These are phyloP conservation scores for Amyloporia xantha DNA, from an alignment of 768 basidiomycete genomes.

Conservation along the genomic window DNA sequence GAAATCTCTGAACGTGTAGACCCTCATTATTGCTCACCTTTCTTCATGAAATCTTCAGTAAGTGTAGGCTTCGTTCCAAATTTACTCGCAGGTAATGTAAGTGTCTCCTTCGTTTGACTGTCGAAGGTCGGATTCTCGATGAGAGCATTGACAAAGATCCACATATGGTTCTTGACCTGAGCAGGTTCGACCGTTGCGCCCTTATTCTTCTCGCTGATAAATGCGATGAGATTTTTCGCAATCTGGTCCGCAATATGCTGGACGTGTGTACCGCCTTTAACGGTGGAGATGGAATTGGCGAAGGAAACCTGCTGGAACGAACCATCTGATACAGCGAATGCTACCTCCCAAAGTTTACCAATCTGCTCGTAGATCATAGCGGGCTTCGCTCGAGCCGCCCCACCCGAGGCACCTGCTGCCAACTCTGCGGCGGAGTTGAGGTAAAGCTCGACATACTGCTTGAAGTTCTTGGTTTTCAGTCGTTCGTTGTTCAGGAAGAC, in stretches of 20 bases:
- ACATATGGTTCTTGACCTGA: constrained; percentile 97
- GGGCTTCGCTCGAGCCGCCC: constrained; percentile 74
- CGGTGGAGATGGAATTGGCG: constrained; percentile 95
- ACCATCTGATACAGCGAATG: constrained; percentile 91
- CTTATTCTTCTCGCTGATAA: constrained; percentile 96
- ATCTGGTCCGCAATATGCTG: constrained; percentile 79
- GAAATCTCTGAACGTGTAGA: constrained; percentile 1
- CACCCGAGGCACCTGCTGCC: constrained; percentile 63
- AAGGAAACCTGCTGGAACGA: constrained; percentile 93
- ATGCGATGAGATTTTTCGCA: constrained; percentile 72
- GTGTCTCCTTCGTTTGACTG: constrained; percentile 96
- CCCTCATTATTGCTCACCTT: constrained; percentile 46
- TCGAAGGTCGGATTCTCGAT: constrained; percentile 99
- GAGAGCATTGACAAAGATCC: constrained; percentile 93
- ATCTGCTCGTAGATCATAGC: constrained; percentile 76
- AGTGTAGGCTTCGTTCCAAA: constrained; percentile 84
- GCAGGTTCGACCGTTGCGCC: constrained; percentile 87
- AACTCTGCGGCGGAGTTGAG: constrained; percentile 69
- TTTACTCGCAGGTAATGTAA: constrained; percentile 81
- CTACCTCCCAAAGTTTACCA: constrained; percentile 87
- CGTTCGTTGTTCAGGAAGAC: constrained; percentile 90
- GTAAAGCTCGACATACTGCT: constrained; percentile 95
- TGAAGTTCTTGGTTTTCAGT: constrained; percentile 91
- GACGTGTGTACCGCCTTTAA: constrained; percentile 95
- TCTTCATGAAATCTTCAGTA: constrained; percentile 94